Percentiles rank a stretch among this genome's conserved stretches.
phyloP scores from a whole-genome alignment of 2,329 filamentous ascomycete species.

The Neoascochyta sp. region DNA sequence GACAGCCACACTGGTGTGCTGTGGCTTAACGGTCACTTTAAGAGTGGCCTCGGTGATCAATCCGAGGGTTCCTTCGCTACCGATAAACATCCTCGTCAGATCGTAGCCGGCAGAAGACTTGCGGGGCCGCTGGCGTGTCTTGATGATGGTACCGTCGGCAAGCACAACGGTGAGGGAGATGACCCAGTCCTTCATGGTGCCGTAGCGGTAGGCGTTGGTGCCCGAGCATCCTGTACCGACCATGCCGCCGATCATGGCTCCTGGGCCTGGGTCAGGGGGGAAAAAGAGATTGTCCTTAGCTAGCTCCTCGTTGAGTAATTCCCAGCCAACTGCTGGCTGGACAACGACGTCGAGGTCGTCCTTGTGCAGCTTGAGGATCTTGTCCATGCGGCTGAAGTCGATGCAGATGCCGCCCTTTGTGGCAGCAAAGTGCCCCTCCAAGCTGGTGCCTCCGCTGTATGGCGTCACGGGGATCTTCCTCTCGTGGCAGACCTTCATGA shows the following conservation, averaged over 20 bases:
- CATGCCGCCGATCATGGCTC: slow-evolving; percentile 90
- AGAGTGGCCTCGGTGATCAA: slow-evolving; percentile 87
- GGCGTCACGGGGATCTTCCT: slow-evolving; percentile 80
- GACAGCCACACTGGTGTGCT: slow-evolving; percentile 76
- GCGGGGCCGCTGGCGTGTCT: slow-evolving; percentile 80
- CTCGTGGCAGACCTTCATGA: slow-evolving; percentile 84
- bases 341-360: slow-evolving; percentile 58
- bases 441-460: slow-evolving; percentile 81
- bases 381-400: slow-evolving; percentile 82
- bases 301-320: slow-evolving; percentile 75
- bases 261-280: slow-evolving; percentile 85
- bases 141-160: slow-evolving; percentile 85
- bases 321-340: slow-evolving; percentile 75
- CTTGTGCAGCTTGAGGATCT: slow-evolving; percentile 72
- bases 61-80: slow-evolving; percentile 86
- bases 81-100: slow-evolving; percentile 83
- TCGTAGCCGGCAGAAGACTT: slow-evolving; percentile 93
- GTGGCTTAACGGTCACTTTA: slow-evolving; percentile 78
- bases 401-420: slow-evolving; percentile 81
- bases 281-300: slow-evolving; percentile 75
- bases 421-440: slow-evolving; percentile 84
- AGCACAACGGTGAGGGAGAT: slow-evolving; percentile 81
- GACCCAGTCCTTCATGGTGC: slow-evolving; percentile 95
- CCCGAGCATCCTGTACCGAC: slow-evolving; percentile 73
- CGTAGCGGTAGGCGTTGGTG: slow-evolving; percentile 88